Evolutionary conservation across 164 flowering plant genomes (phyloP).

Genomic region (Stephania japonica): DNA sequence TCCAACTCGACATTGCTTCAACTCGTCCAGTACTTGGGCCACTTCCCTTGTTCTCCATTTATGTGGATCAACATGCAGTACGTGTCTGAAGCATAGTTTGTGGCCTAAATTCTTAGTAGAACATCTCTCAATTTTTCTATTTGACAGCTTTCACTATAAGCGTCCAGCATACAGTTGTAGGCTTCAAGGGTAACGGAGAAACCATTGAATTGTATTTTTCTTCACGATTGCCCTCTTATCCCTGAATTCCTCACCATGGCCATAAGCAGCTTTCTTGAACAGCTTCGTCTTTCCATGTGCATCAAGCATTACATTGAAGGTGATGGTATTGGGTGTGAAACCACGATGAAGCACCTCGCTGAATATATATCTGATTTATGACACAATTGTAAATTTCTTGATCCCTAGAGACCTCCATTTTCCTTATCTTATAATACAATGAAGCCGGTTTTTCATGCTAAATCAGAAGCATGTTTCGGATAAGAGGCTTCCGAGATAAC

Average conservation of each 20-base stretch:
- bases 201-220: constrained; percentile 67
- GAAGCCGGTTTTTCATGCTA: constrained; percentile 59
- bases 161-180: constrained; percentile 86
- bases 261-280: constrained; percentile 79
- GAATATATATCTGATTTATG: constrained; percentile 71
- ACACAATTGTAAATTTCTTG: constrained; percentile 83
- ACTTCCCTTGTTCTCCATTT: constrained; percentile 85
- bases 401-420: constrained; percentile 63
- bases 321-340: constrained; percentile 54
- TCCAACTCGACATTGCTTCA: constrained; percentile 52
- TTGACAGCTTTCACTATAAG: constrained; percentile 72
- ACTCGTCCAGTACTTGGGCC: constrained; percentile 50
- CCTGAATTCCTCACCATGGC: constrained; percentile 48
- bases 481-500: constrained; percentile 68
- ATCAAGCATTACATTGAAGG: constrained; percentile 78
- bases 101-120: constrained; percentile 55
- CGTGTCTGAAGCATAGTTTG: constrained; percentile 53
- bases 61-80: constrained; percentile 82
- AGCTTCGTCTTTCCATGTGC: constrained; percentile 67
- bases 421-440: constrained; percentile 56
- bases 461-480: constrained; percentile 82
- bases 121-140: constrained; percentile 58
- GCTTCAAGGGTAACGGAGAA: constrained; percentile 86
- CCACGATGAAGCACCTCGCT: constrained; percentile 69
- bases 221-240: constrained; percentile 50